Evolutionary conservation across 495 filamentous ascomycete species (phyloP), one percentile per base, ranked within the genome.

Genomic region (Daldinia caldariorum): DNA sequence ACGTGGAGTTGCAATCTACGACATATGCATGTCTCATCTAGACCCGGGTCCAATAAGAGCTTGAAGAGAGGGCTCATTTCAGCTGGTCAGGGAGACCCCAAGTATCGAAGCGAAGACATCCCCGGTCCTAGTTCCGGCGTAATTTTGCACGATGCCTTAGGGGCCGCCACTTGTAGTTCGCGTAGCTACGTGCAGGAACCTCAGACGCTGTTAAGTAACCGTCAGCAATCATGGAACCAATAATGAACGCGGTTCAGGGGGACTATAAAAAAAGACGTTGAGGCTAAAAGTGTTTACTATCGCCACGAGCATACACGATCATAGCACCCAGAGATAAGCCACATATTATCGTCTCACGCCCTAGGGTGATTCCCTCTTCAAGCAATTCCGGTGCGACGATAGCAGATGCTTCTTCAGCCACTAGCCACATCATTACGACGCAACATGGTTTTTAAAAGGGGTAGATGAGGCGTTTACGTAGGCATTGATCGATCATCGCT

Each of bases 11-110:
- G 35, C 49, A 63, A 59, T 70, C 70, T 73, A 73, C 66, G 61
- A 60, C 66, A 73, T 61, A 37, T 59, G 53, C 65, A 73, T 73
- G 70, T 70, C 70, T 73, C 58, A 70, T 70, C 70, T 59, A 53
- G 47, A 16, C n/a, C 34, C 18, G 38, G 45, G 20, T 18, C 70
- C 70, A 73, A 73, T 73, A 34, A 53, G 59, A 63, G 18, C 37
- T 18, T 47, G n/a, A 47, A 41, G 47, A 54, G 5, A 49, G 1
- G 29, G 57, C 29, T 66, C 32, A 62, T 45, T 66, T 73, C 70
- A 73, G 70, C 70, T 73, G 51, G 54, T n/a, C 61, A 69, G 57
- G 70, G 70, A 61, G 57, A 39, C 66, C 66, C 18, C 16, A 61
- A 49, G 34, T 39, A 20, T 47, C 31, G 53, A 61, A 69, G 51